A percentile compares a stretch with the other conserved stretches of the same genome.
phyloP scores from a whole-genome alignment of 805 yeast genomes.

The Clavispora phyllophila region DNA sequence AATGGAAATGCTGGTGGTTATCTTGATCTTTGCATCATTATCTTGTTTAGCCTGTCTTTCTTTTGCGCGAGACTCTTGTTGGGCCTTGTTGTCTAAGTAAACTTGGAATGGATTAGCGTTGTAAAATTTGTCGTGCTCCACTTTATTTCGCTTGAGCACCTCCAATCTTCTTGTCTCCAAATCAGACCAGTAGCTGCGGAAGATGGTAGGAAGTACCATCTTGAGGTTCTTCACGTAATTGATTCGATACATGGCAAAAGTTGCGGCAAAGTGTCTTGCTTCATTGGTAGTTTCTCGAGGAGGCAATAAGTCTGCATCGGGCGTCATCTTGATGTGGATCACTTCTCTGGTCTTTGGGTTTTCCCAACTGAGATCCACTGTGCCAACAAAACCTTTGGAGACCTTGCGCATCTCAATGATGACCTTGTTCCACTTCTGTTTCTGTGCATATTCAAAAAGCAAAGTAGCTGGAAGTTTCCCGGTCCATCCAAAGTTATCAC shows the following conservation, averaged over 20 bases:
- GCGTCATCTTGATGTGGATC: conserved; percentile 52
- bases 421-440: conserved; percentile 84
- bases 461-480: conserved; percentile 89
- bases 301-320: conserved; percentile 44
- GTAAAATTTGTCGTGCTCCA: conserved; percentile 48
- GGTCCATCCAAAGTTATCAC: conserved; percentile 79
- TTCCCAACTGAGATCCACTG: conserved; percentile 59
- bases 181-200: conserved; percentile 71
- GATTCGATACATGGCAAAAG: conserved; percentile 76
- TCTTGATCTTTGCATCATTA: conserved; percentile 47
- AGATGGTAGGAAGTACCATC: conserved; percentile 82
- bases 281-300: conserved; percentile 82
- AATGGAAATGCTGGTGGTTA: conserved; percentile 38
- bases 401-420: conserved; percentile 61
- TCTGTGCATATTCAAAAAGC: conserved; percentile 82
- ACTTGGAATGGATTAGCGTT: conserved; percentile 74
- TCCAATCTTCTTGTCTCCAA: conserved; percentile 58
- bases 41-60: conserved; percentile 43
- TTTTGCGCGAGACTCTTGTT: conserved; percentile 37
- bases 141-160: conserved; percentile 41
- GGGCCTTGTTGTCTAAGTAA: conserved; percentile 51
- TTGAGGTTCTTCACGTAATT: conserved; percentile 78
- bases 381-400: conserved; percentile 54
- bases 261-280: conserved; percentile 87
- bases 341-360: conserved; percentile 78